Evolutionary conservation across 2,329 filamentous ascomycete genomes (phyloP).

Genomic region (Cladosporium cucumerinum): DNA sequence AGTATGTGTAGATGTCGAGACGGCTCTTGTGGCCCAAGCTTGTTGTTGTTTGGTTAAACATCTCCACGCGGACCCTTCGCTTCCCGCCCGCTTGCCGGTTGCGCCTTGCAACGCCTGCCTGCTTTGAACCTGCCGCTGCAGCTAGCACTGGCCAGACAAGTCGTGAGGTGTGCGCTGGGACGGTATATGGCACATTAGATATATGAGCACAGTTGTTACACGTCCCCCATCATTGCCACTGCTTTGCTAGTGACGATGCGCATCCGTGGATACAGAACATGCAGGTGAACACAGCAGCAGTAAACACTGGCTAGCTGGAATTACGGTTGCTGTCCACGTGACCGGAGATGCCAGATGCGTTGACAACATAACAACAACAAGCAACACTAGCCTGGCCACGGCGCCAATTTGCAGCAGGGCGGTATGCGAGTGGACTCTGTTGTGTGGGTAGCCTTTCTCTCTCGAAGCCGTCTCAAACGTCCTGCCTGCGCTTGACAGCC

Average conservation of each 20-base stretch:
- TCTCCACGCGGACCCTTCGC: neutral
- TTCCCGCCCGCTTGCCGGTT: neutral
- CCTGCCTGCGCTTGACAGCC: neutral
- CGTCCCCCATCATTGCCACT: neutral
- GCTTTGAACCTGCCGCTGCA: neutral
- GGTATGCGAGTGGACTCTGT: neutral
- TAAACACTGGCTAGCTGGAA: neutral
- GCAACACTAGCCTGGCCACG: neutral
- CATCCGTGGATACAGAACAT: neutral
- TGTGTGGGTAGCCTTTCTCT: neutral
- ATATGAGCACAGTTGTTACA: neutral
- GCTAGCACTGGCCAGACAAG: neutral
- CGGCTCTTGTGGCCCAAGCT: neutral
- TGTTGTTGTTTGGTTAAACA: slow-evolving; percentile 4
- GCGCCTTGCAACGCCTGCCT: slow-evolving; percentile 1
- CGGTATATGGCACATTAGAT: neutral
- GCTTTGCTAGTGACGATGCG: neutral
- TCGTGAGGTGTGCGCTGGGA: neutral
- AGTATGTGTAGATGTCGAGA: neutral
- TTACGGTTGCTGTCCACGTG: neutral
- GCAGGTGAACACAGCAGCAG: neutral
- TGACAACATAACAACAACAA: neutral
- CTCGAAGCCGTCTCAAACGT: neutral
- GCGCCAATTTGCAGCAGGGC: neutral
- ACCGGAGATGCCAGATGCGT: neutral